phyloP scores from a whole-genome alignment of 1,284 basidiomycete species.

The Coniophora puteana region DNA sequence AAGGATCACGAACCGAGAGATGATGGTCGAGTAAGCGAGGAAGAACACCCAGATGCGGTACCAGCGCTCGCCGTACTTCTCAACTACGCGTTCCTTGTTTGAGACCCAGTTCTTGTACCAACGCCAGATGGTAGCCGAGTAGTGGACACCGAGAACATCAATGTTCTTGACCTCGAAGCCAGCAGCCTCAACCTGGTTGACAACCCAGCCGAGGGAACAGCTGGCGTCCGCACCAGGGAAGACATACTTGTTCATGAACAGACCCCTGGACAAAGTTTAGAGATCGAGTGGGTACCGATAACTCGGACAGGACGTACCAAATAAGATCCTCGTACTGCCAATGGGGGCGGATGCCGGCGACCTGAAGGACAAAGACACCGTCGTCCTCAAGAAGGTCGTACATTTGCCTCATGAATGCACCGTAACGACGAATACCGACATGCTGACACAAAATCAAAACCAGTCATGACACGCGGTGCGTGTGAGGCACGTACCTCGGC shows the following conservation, averaged over 20 bases:
- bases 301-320: conserved; percentile 52
- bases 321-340: conserved; percentile 99
- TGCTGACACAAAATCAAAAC: conserved; percentile 45
- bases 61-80: conserved; percentile 88
- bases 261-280: conserved; percentile 45
- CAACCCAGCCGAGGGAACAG: conserved; percentile 94
- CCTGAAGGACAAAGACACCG: conserved; percentile 93
- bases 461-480: background rate
- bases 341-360: conserved; percentile 87
- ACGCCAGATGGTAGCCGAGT: conserved; percentile 89
- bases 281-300: conserved; percentile 1
- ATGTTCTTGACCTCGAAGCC: conserved; percentile 97
- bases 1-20: conserved; percentile 46
- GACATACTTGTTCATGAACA: conserved; percentile 96
- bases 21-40: conserved; percentile 78
- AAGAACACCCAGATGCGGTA: conserved; percentile 91
- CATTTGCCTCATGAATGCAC: conserved; percentile 85
- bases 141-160: conserved; percentile 96
- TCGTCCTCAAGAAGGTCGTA: conserved; percentile 95
- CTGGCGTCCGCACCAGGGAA: conserved; percentile 98
- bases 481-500: conserved; percentile 64
- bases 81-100: conserved; percentile 87
- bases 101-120: conserved; percentile 97
- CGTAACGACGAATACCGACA: conserved; percentile 94
- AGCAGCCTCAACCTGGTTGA: conserved; percentile 81